Conservation (phyloP, 2,329 filamentous ascomycete species). For the Dactylella cylindrospora region DNA sequence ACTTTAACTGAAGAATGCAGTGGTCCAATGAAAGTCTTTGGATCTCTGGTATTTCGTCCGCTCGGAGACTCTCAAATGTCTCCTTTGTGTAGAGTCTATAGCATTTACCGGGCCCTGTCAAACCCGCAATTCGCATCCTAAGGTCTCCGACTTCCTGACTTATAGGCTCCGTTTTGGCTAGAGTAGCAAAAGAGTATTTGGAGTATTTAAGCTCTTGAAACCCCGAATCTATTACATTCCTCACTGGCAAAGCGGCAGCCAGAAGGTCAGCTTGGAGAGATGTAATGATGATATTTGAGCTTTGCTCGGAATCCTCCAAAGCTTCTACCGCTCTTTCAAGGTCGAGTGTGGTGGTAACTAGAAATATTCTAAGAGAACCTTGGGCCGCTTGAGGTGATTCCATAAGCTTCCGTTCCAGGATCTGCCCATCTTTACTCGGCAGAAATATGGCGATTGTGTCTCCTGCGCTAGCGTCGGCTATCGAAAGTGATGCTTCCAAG, state of each 20-base stretch:
- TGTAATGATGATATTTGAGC: conserved; percentile 12
- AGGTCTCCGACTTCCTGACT: conserved; percentile 31
- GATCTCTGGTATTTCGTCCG: conserved; percentile 81
- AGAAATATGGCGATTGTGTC: conserved; percentile 21
- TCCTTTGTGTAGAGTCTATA: conserved; percentile 87
- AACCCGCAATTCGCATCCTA: conserved; percentile 62
- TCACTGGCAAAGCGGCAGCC: conserved; percentile 9
- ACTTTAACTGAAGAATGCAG: conserved; percentile 86
- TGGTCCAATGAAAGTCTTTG: conserved; percentile 89
- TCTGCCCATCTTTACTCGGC: conserved; percentile 7
- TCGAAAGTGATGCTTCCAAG: neutral
- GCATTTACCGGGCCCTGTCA: conserved; percentile 88
- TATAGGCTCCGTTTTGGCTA: conserved; percentile 12
- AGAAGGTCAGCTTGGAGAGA: conserved; percentile 16
- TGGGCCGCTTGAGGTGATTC: neutral
- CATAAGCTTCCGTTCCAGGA: conserved; percentile 7
- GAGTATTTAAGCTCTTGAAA: conserved; percentile 18
- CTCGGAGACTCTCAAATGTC: conserved; percentile 64
- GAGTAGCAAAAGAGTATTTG: conserved; percentile 19
- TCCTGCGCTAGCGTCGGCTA: neutral
- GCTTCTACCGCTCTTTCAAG: conserved; percentile 4
- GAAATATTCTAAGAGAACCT: neutral
- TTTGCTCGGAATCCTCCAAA: neutral
- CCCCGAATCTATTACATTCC: conserved; percentile 18
- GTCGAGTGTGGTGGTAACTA: neutral